Conservation (phyloP, 805 yeast species). For the Barnettozyma siamensis region DNA sequence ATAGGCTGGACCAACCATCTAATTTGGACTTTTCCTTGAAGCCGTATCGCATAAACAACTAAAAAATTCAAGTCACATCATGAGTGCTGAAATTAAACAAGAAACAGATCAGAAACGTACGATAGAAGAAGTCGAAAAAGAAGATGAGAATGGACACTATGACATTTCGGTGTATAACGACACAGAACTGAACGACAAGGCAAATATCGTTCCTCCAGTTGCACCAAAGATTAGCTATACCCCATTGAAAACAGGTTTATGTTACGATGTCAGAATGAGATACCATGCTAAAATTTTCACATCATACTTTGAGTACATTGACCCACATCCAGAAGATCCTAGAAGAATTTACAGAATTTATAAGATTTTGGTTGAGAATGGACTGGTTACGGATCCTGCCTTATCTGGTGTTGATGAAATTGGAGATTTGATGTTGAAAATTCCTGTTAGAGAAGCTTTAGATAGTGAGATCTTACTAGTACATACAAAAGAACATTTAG, state of each 20-base stretch:
- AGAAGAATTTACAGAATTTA: constrained; percentile 91
- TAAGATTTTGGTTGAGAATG: constrained; percentile 90
- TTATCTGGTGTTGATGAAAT: constrained; percentile 63
- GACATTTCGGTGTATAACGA: not conserved
- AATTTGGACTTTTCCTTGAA: too few species aligned
- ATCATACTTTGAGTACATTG: constrained; percentile 87
- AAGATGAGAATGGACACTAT: constrained; percentile 10
- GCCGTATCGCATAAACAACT: too few species aligned
- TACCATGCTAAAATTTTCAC: constrained; percentile 94
- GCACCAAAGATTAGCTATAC: constrained; percentile 65
- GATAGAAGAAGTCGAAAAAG: constrained; percentile 19
- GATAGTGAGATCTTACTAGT: constrained; percentile 81
- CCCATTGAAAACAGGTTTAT: constrained; percentile 84
- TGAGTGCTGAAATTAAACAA: constrained; percentile 7
- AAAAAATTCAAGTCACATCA: too few species aligned
- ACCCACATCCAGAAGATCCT: constrained; percentile 99
- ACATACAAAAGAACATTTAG: constrained; percentile 76
- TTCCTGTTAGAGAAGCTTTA: constrained; percentile 87
- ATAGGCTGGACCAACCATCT: too few species aligned
- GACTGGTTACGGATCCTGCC: constrained; percentile 75
- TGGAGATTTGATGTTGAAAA: constrained; percentile 81
- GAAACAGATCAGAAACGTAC: constrained; percentile 19
- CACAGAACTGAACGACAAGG: constrained; percentile 21
- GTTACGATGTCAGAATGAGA: constrained; percentile 95
- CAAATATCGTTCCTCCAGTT: constrained; percentile 49